Evolutionary conservation across 805 yeast species (phyloP).

Genomic region (Candida mattraensis): DNA sequence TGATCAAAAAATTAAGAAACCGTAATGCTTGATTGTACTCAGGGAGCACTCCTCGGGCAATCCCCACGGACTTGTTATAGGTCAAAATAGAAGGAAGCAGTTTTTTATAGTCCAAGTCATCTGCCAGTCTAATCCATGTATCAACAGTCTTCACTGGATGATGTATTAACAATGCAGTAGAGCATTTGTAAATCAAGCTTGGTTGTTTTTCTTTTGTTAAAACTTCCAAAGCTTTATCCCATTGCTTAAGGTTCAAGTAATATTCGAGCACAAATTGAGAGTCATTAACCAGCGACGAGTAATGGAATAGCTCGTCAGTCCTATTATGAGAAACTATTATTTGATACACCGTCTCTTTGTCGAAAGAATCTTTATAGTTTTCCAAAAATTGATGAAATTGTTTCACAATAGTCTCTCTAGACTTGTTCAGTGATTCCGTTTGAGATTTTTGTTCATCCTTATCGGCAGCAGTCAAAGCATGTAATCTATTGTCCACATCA

Average conservation of each 20-base stretch:
- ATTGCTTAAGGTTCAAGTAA: constrained; percentile 67
- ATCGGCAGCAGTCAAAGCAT: constrained; percentile 5
- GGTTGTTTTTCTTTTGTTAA: constrained; percentile 49
- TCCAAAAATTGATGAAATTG: constrained; percentile 51
- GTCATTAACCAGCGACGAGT: constrained; percentile 69
- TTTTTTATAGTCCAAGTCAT: constrained; percentile 54
- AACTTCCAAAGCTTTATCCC: constrained; percentile 69
- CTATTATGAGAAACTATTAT: constrained; percentile 67
- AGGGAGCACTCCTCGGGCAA: constrained; percentile 35
- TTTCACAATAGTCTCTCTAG: constrained; percentile 31
- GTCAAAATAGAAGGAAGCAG: constrained; percentile 75
- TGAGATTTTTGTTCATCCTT: constrained; percentile 9
- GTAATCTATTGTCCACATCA: constrained; percentile 36
- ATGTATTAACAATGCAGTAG: constrained; percentile 68
- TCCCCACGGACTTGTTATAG: constrained; percentile 52
- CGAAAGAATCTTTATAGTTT: constrained; percentile 49
- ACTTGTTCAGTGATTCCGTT: constrained; percentile 23
- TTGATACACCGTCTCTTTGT: constrained; percentile 68
- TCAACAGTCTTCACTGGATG: constrained; percentile 69
- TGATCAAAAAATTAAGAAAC: constrained; percentile 57
- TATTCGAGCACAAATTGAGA: constrained; percentile 65
- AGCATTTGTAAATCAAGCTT: constrained; percentile 57
- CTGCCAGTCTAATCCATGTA: constrained; percentile 67
- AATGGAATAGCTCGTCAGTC: constrained; percentile 59
- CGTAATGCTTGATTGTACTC: constrained; percentile 63